phyloP scores from a whole-genome alignment of 176 grass and related monocot genomes.

The Oryza australiensis region DNA sequence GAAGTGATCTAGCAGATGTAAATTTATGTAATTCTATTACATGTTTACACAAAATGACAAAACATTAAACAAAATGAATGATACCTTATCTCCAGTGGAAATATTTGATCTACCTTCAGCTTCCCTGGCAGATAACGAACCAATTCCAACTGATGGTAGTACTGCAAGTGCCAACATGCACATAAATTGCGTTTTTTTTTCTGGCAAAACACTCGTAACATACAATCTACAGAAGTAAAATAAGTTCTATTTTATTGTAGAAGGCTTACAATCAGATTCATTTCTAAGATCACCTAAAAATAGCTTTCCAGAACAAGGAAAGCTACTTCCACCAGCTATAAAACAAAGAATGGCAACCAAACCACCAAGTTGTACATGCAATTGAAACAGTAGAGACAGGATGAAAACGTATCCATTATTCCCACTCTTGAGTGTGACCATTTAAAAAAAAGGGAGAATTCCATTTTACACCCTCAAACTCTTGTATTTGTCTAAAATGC shows the following conservation, averaged over 20 bases:
- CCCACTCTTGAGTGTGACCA: neutral
- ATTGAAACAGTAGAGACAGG: neutral
- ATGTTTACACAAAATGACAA: neutral
- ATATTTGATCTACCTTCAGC: conserved; percentile 73
- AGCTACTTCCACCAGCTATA: conserved; percentile 6
- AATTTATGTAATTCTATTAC: neutral
- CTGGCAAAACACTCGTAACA: neutral
- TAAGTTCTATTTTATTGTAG: conserved; percentile 16
- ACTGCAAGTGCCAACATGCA: conserved; percentile 41
- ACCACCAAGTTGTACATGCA: conserved; percentile 10
- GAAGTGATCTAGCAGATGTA: neutral
- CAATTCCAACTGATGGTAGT: conserved; percentile 64
- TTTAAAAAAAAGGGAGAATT: neutral
- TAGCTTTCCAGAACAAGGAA: conserved; percentile 19
- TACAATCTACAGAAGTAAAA: neutral
- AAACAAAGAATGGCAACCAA: conserved; percentile 20
- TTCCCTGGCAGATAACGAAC: conserved; percentile 72
- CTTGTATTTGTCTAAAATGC: no score
- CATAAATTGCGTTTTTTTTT: conserved; percentile 17
- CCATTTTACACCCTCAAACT: no score
- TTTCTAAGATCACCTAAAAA: neutral
- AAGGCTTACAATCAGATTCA: conserved; percentile 9
- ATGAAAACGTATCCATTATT: neutral
- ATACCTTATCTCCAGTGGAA: conserved; percentile 76
- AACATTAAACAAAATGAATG: neutral